phyloP scores from a whole-genome alignment of 768 basidiomycete species.

The Lactarius psammicola region DNA sequence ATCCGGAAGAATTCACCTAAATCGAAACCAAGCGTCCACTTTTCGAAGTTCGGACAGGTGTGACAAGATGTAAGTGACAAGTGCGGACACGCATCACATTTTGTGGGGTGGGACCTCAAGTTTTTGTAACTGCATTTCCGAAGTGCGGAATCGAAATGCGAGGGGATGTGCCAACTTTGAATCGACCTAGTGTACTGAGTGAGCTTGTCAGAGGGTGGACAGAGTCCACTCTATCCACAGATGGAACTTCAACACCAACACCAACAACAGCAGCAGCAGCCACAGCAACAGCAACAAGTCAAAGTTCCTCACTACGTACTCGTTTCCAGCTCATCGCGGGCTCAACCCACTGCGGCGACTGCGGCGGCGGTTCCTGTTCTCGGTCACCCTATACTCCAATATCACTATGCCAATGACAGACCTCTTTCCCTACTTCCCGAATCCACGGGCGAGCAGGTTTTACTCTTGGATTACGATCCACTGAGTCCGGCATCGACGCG shows the following conservation, averaged over 20 bases:
- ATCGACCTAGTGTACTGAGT: neutral
- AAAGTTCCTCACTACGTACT: slow-evolving; percentile 67
- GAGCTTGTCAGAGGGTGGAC: neutral
- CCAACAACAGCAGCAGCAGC: neutral
- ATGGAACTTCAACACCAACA: slow-evolving; percentile 14
- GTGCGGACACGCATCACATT: too few relatives aligned
- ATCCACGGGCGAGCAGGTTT: slow-evolving; percentile 62
- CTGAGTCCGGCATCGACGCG: slow-evolving; percentile 39
- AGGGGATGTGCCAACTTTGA: too few relatives aligned
- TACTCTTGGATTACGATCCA: slow-evolving; percentile 72
- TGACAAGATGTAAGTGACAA: too few relatives aligned
- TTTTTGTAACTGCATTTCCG: too few relatives aligned
- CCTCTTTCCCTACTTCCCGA: slow-evolving; percentile 63
- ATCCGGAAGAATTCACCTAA: too few relatives aligned
- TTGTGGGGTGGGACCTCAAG: too few relatives aligned
- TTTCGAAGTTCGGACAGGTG: too few relatives aligned
- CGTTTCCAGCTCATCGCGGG: slow-evolving; percentile 50
- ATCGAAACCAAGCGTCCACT: too few relatives aligned
- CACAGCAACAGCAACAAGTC: too few relatives aligned
- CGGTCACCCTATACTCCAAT: slow-evolving; percentile 76
- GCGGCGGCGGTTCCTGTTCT: slow-evolving; percentile 40
- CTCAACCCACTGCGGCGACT: slow-evolving; percentile 40
- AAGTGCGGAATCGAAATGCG: too few relatives aligned
- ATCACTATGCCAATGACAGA: slow-evolving; percentile 79
- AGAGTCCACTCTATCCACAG: neutral